A percentile compares a stretch with the other conserved stretches of the same genome.
Conservation (phyloP, 1,139 yeast species). For the Petasospora rhodanensis region DNA sequence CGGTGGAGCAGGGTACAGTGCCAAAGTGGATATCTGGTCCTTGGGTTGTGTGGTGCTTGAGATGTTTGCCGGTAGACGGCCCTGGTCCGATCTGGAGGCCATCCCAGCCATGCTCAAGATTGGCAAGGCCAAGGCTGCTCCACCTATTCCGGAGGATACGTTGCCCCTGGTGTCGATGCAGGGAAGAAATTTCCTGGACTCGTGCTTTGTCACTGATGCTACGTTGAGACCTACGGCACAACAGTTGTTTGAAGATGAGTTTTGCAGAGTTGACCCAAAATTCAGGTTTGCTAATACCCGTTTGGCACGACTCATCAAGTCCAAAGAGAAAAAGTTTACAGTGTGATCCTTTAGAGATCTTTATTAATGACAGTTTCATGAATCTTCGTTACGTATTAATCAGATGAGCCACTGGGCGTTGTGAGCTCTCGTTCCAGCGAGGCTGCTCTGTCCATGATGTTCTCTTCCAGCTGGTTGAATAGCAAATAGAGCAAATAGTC, state of each 20-base stretch:
- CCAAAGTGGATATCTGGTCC: slow-evolving; percentile 92
- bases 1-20: slow-evolving; percentile 89
- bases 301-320: slow-evolving; percentile 51
- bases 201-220: slow-evolving; percentile 81
- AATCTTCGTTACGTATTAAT: too few relatives aligned
- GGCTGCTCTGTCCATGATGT: slow-evolving; percentile 6
- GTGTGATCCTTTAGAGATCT: slow-evolving; percentile 10
- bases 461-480: slow-evolving; percentile 23
- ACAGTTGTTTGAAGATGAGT: slow-evolving; percentile 56
- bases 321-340: slow-evolving; percentile 39
- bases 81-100: slow-evolving; percentile 79
- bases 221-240: slow-evolving; percentile 84
- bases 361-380: too few relatives aligned
- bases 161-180: slow-evolving; percentile 52
- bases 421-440: slow-evolving; percentile 9
- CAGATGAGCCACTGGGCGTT: too few relatives aligned
- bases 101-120: slow-evolving; percentile 70
- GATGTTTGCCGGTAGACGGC: slow-evolving; percentile 85
- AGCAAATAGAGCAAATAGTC: slow-evolving; percentile 45
- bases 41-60: slow-evolving; percentile 94
- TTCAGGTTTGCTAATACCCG: slow-evolving; percentile 64
- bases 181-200: slow-evolving; percentile 68
- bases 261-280: slow-evolving; percentile 43
- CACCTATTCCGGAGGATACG: slow-evolving; percentile 92
- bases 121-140: slow-evolving; percentile 76